phyloP scores from a whole-genome alignment of 108 stramenopile species.

The Fragilaria crotonensis region DNA sequence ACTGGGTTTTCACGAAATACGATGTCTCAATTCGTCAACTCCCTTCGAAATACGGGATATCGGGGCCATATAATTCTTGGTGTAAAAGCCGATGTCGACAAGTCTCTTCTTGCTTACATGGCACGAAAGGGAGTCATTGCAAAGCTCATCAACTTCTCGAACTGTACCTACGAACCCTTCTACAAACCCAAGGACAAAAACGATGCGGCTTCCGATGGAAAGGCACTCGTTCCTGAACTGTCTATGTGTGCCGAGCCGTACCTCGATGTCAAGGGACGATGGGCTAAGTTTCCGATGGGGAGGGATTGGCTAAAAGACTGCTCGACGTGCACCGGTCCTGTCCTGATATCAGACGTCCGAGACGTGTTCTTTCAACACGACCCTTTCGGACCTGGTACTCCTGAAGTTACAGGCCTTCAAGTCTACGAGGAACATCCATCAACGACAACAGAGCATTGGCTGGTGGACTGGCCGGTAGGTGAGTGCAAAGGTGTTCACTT shows the following conservation, averaged over 20 bases:
- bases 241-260: conserved; percentile 33
- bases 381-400: conserved; percentile 57
- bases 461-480: conserved; percentile 31
- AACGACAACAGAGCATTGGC: conserved; percentile 54
- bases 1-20: conserved; percentile 23
- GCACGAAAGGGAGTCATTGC: conserved; percentile 43
- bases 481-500: conserved; percentile 31
- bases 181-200: background rate
- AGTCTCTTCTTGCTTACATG: conserved; percentile 28
- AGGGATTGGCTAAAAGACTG: conserved; percentile 62
- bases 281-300: conserved; percentile 52
- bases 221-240: conserved; percentile 10
- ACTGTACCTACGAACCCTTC: conserved; percentile 14
- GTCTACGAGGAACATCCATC: conserved; percentile 57
- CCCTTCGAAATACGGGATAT: conserved; percentile 57
- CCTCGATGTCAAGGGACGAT: conserved; percentile 44
- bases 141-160: conserved; percentile 7
- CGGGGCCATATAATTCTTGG: conserved; percentile 64
- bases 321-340: conserved; percentile 55
- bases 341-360: conserved; percentile 54
- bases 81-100: conserved; percentile 21
- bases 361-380: conserved; percentile 67
- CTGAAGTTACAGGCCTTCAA: conserved; percentile 37
- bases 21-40: conserved; percentile 53
- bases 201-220: conserved; percentile 7